A percentile compares a stretch with the other conserved stretches of the same genome.
phyloP scores from a whole-genome alignment of 495 filamentous ascomycete genomes.

The Parachaetomium inaequale region DNA sequence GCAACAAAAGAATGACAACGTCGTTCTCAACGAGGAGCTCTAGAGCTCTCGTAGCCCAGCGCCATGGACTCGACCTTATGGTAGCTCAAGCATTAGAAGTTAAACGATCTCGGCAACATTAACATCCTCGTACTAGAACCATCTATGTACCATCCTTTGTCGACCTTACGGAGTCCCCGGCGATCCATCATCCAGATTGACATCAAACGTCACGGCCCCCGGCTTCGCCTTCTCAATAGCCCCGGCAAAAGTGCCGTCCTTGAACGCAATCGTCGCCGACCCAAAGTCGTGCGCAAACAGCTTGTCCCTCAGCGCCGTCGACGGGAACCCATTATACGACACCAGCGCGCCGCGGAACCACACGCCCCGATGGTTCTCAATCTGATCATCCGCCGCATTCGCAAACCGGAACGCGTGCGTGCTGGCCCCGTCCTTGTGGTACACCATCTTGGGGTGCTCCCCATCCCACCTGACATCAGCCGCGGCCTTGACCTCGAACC shows the following conservation, averaged over 20 bases:
- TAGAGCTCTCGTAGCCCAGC: too few relatives aligned
- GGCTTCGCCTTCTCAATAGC: constrained; percentile 34
- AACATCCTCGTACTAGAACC: background rate
- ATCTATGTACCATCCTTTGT: background rate
- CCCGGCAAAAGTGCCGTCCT: constrained; percentile 34
- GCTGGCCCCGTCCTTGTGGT: constrained; percentile 42
- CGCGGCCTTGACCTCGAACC: constrained; percentile 34
- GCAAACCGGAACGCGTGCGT: constrained; percentile 46
- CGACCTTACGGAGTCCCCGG: constrained; percentile 33
- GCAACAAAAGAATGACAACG: too few relatives aligned
- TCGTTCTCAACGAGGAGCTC: too few relatives aligned
- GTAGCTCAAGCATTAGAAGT: background rate
- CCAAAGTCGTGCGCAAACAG: constrained; percentile 36
- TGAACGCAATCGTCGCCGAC: constrained; percentile 35
- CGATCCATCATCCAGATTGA: constrained; percentile 36
- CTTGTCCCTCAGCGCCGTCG: constrained; percentile 20
- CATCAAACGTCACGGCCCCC: constrained; percentile 35
- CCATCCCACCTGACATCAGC: constrained; percentile 40
- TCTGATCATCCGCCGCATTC: constrained; percentile 34
- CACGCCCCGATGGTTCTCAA: constrained; percentile 40
- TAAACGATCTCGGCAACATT: background rate
- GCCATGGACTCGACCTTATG: background rate
- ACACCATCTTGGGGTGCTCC: constrained; percentile 43
- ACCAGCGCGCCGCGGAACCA: constrained; percentile 42
- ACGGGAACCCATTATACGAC: constrained; percentile 40